These are phyloP conservation scores for Neoboletus brunneissimus DNA, from an alignment of 768 basidiomycete genomes.

Conservation along the genomic window DNA sequence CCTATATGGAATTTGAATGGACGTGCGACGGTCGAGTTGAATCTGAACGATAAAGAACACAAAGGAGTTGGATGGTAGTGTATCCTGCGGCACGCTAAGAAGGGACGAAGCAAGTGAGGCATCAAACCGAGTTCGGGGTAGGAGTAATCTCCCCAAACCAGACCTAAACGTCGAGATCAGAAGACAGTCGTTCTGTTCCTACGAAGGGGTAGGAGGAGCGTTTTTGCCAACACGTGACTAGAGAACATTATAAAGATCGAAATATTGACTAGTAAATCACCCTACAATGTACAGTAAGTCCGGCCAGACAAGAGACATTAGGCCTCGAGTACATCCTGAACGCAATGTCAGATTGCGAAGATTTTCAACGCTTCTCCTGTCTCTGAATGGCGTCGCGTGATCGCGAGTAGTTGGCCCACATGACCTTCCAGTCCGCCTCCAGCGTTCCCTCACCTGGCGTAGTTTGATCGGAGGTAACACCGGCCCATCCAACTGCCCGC, in stretches of 20 bases:
- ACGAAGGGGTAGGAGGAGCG: too few species aligned
- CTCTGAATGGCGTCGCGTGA: conserved; percentile 32
- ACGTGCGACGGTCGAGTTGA: conserved; percentile 31
- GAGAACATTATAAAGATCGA: too few species aligned
- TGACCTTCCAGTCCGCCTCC: conserved; percentile 58
- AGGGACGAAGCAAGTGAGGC: conserved; percentile 9
- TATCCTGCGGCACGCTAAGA: not conserved
- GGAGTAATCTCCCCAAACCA: too few species aligned
- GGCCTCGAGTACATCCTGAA: not conserved
- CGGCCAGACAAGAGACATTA: not conserved
- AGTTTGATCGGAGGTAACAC: conserved; percentile 38
- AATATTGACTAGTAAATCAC: too few species aligned
- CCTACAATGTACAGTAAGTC: not conserved
- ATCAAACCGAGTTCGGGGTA: conserved; percentile 7
- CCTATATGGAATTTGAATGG: conserved; percentile 76
- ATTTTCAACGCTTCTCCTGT: conserved; percentile 2
- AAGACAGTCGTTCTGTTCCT: too few species aligned
- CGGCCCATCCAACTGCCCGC: conserved; percentile 68
- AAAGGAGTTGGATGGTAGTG: not conserved
- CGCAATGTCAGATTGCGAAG: not conserved
- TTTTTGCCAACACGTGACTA: conserved; percentile 21
- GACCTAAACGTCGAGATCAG: too few species aligned
- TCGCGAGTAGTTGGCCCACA: conserved; percentile 61
- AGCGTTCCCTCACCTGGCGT: conserved; percentile 51
- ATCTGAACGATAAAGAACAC: conserved; percentile 10